A percentile compares a stretch with the other conserved stretches of the same genome.
These are phyloP conservation scores for Orbilia brochopaga DNA, from an alignment of 2,329 filamentous ascomycete genomes.

Conservation along the genomic window DNA sequence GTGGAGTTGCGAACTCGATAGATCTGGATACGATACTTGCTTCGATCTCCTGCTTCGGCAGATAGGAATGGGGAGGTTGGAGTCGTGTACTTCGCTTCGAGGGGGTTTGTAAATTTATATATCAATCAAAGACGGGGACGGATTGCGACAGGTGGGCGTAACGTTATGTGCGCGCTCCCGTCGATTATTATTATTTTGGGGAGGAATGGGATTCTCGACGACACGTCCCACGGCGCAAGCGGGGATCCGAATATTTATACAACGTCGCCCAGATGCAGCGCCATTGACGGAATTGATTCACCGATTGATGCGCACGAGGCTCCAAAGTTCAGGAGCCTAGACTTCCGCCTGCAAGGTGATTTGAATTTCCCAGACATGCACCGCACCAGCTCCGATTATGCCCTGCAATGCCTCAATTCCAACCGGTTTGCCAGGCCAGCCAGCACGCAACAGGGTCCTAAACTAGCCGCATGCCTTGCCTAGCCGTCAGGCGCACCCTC, in stretches of 20 bases:
- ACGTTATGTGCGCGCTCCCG: not conserved
- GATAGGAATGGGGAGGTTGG: not conserved
- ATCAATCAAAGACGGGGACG: not conserved
- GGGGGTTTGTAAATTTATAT: not conserved
- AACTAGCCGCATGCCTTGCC: constrained; percentile 22
- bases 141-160: constrained; percentile 1
- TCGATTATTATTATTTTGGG: not conserved
- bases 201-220: constrained; percentile 5
- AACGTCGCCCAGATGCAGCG: not conserved
- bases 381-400: constrained; percentile 20
- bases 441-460: too few relatives aligned
- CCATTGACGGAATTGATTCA: not conserved
- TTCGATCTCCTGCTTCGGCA: too few relatives aligned
- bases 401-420: constrained; percentile 23
- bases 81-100: not conserved
- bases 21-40: too few relatives aligned
- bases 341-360: constrained; percentile 23
- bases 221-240: not conserved
- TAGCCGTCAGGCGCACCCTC: constrained; percentile 38
- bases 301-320: not conserved
- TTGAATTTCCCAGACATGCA: constrained; percentile 26
- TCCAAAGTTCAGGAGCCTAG: constrained; percentile 12
- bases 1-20: not conserved
- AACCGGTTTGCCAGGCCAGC: constrained; percentile 15
- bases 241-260: constrained; percentile 46